Percentiles rank a stretch among this genome's conserved stretches.
These are phyloP conservation scores for Aspergillus ostianus DNA, from an alignment of 495 filamentous ascomycete genomes.

Conservation along the genomic window DNA sequence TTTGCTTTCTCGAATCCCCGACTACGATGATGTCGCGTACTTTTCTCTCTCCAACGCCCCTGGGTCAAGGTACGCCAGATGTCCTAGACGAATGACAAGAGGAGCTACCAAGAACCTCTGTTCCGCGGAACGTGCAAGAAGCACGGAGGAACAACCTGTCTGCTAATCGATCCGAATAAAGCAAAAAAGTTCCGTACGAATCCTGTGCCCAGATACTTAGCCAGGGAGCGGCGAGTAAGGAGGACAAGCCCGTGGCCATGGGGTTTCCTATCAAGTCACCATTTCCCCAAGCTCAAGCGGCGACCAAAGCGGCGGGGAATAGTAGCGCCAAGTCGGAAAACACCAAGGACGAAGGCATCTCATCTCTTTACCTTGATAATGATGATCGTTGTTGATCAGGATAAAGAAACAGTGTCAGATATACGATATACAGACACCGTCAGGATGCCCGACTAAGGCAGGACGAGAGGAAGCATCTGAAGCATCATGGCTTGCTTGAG, in stretches of 20 bases:
- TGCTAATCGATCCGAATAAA: constrained; percentile 12
- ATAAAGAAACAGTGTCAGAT: not conserved
- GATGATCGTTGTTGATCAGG: not conserved
- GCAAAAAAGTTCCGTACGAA: constrained; percentile 9
- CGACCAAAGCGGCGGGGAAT: not conserved
- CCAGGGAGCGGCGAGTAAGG: constrained; percentile 17
- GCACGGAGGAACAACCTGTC: constrained; percentile 10
- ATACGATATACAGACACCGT: not conserved
- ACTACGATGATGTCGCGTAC: constrained; percentile 2
- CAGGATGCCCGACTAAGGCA: not conserved
- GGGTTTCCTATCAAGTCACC: constrained; percentile 4
- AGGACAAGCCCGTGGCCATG: constrained; percentile 12
- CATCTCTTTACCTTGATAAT: not conserved
- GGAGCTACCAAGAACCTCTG: not conserved
- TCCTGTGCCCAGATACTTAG: constrained; percentile 25
- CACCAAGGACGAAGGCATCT: not conserved
- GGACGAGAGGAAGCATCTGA: not conserved
- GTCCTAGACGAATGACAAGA: not conserved
- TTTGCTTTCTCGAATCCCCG: not conserved
- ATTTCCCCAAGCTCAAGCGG: not conserved
- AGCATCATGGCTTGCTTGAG: not conserved
- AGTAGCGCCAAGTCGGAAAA: not conserved
- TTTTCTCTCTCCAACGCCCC: constrained; percentile 2
- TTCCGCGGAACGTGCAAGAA: not conserved
- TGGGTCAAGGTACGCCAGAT: not conserved